Conservation (phyloP, 1,139 yeast species). For the Yamadazyma blattariae region DNA sequence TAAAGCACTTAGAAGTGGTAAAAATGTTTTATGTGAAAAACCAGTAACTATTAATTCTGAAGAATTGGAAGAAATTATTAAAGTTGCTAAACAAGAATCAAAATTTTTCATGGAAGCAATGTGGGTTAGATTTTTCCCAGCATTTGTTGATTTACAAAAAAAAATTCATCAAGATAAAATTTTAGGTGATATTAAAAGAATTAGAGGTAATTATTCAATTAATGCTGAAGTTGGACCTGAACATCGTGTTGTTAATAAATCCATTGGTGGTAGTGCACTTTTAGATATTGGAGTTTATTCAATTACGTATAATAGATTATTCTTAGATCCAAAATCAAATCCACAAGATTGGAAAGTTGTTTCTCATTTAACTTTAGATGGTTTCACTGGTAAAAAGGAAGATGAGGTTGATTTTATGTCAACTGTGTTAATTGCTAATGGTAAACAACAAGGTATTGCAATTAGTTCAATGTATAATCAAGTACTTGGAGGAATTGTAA, state of each 20-base stretch:
- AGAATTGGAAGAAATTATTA: constrained; percentile 44
- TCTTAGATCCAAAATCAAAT: constrained; percentile 27
- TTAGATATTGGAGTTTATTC: constrained; percentile 60
- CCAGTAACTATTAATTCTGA: constrained; percentile 52
- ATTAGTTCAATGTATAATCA: constrained; percentile 18
- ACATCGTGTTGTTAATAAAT: constrained; percentile 36
- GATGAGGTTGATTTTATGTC: constrained; percentile 22
- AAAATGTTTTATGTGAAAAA: constrained; percentile 59
- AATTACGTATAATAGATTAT: constrained; percentile 42
- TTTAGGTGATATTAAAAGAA: constrained; percentile 41
- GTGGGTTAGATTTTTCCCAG: constrained; percentile 64
- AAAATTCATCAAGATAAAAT: constrained; percentile 35
- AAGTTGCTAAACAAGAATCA: constrained; percentile 41
- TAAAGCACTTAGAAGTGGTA: constrained; percentile 47
- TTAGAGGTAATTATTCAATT: constrained; percentile 31
- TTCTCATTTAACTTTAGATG: constrained; percentile 18
- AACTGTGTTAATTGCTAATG: constrained; percentile 18
- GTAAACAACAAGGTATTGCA: constrained; percentile 20
- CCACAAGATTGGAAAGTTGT: constrained; percentile 16
- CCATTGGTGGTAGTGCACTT: constrained; percentile 60
- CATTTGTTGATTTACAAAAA: constrained; percentile 30
- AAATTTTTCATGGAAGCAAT: constrained; percentile 61
- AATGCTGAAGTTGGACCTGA: constrained; percentile 23
- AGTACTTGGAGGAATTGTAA: constrained; percentile 19
- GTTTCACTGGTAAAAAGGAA: constrained; percentile 2